Conservation (phyloP, 192 early-diverging fungal species). For the Entomortierella lignicola region DNA sequence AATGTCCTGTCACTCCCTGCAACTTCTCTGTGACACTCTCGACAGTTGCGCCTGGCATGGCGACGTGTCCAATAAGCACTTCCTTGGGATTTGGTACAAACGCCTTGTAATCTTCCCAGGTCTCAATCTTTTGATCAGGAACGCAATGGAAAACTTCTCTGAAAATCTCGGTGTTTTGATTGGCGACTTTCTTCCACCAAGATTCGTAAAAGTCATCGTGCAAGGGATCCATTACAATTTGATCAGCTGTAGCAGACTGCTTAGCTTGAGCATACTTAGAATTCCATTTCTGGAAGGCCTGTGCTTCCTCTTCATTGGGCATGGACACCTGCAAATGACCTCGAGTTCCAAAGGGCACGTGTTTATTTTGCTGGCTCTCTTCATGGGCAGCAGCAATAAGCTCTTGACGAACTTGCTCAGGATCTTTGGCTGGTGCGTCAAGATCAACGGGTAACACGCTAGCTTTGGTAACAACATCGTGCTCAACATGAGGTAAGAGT, state of each 20-base stretch:
- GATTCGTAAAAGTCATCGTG: constrained; percentile 66
- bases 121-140: constrained; percentile 78
- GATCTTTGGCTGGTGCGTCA: constrained; percentile 43
- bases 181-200: constrained; percentile 74
- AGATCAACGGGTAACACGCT: constrained; percentile 49
- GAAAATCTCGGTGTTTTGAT: constrained; percentile 75
- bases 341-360: background rate
- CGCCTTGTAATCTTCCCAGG: constrained; percentile 63
- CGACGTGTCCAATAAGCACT: constrained; percentile 61
- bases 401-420: constrained; percentile 14
- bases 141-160: constrained; percentile 87
- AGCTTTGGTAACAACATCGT: constrained; percentile 52
- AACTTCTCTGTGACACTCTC: constrained; percentile 53
- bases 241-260: constrained; percentile 51
- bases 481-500: constrained; percentile 61
- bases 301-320: constrained; percentile 37
- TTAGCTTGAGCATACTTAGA: constrained; percentile 23
- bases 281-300: constrained; percentile 39
- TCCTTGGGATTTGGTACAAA: constrained; percentile 60
- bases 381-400: constrained; percentile 22
- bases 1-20: constrained; percentile 59
- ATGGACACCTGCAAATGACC: constrained; percentile 33
- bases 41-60: constrained; percentile 57
- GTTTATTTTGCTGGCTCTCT: constrained; percentile 7
- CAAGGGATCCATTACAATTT: constrained; percentile 74